Evolutionary conservation across 768 basidiomycete species (phyloP).

Genomic region (Amanita phalloides): DNA sequence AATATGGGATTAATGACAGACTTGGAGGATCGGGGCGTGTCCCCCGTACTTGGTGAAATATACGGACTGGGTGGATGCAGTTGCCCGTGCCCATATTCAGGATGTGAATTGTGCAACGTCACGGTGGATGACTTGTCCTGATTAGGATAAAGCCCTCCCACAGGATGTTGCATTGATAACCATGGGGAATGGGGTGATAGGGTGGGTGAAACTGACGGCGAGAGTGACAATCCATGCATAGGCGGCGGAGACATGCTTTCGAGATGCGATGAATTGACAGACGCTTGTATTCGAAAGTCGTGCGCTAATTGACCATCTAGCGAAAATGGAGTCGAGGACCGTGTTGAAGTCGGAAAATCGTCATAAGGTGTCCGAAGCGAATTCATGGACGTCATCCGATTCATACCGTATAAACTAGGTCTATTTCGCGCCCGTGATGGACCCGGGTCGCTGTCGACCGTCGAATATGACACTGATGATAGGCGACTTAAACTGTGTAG

Average conservation of each 20-base stretch:
- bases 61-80: constrained; percentile 29
- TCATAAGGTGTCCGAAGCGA: constrained; percentile 67
- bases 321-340: constrained; percentile 74
- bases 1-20: constrained; percentile 80
- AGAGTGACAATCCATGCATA: constrained; percentile 63
- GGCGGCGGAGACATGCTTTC: constrained; percentile 70
- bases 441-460: constrained; percentile 82
- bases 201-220: constrained; percentile 46
- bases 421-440: constrained; percentile 56
- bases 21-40: constrained; percentile 55
- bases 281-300: constrained; percentile 65
- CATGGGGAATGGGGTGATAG: constrained; percentile 41
- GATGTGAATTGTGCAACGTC: constrained; percentile 23
- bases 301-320: constrained; percentile 65
- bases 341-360: constrained; percentile 62
- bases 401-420: constrained; percentile 53
- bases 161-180: constrained; percentile 36
- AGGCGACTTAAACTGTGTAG: constrained; percentile 64
- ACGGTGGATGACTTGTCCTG: constrained; percentile 25
- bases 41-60: constrained; percentile 50
- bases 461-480: constrained; percentile 73
- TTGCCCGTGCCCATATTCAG: constrained; percentile 27
- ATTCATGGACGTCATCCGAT: constrained; percentile 67
- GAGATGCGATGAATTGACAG: constrained; percentile 48
- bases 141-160: constrained; percentile 21